These are phyloP conservation scores for Silene vulgaris DNA, from an alignment of 179 eudicot species.

Conservation along the genomic window DNA sequence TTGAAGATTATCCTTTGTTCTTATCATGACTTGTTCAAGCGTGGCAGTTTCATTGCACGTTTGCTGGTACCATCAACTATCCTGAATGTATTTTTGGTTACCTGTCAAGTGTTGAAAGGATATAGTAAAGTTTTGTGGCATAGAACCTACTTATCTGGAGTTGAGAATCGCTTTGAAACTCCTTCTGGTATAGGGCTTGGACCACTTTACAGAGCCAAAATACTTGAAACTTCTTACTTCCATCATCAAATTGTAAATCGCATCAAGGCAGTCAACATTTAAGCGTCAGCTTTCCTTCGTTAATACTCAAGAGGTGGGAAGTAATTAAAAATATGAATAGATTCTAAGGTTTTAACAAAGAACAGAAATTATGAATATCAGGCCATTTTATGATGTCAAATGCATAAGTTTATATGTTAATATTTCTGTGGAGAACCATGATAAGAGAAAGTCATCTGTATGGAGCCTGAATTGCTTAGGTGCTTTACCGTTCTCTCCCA, in stretches of 20 bases:
- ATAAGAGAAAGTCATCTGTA: conserved; percentile 5
- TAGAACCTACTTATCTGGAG: neutral
- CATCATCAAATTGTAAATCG: neutral
- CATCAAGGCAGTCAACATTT: neutral
- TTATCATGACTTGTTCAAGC: neutral
- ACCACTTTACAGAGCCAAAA: neutral
- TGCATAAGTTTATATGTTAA: neutral
- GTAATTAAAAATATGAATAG: conserved; percentile 1
- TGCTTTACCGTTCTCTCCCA: neutral
- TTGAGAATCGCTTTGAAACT: neutral
- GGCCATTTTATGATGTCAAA: neutral
- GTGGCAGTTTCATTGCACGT: neutral
- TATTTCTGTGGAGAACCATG: neutral
- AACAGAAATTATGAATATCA: neutral
- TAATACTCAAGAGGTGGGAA: neutral
- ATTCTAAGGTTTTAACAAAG: conserved; percentile 12
- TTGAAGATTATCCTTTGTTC: neutral
- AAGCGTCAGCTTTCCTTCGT: neutral
- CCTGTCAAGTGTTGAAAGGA: conserved; percentile 6
- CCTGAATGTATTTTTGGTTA: neutral
- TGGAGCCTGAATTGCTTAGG: neutral
- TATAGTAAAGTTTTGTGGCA: neutral
- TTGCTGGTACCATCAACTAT: conserved; percentile 3
- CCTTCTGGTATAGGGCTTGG: conserved; percentile 7
- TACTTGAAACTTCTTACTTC: neutral